phyloP scores from a whole-genome alignment of 495 filamentous ascomycete genomes.

The Podospora didyma region DNA sequence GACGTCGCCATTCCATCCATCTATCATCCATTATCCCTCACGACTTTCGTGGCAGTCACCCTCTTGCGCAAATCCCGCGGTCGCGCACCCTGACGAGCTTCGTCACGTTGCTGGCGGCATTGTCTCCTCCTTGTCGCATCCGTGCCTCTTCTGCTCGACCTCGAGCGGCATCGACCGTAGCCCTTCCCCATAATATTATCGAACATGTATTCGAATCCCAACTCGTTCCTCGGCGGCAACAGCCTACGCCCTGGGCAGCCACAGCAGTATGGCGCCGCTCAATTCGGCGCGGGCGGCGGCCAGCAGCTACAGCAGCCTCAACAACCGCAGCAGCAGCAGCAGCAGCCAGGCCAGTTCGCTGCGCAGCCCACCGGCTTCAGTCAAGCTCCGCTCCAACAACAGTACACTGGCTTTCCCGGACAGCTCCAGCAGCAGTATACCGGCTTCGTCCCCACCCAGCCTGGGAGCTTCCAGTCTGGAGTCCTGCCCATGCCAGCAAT shows the following conservation, averaged over 20 bases:
- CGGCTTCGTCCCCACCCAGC: constrained; percentile 49
- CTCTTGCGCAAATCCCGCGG: no score
- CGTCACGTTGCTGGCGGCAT: not conserved
- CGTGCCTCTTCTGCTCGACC: not conserved
- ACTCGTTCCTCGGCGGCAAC: constrained; percentile 76
- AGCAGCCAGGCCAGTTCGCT: constrained; percentile 56
- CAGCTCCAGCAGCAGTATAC: constrained; percentile 57
- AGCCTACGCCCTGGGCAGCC: constrained; percentile 67
- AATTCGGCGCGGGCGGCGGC: constrained; percentile 38
- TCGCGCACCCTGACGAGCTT: no score
- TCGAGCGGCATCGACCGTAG: not conserved
- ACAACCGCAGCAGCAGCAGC: constrained; percentile 60
- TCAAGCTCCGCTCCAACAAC: constrained; percentile 59
- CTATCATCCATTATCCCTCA: not conserved
- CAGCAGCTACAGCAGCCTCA: constrained; percentile 52
- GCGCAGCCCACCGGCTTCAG: constrained; percentile 57
- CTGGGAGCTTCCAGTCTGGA: constrained; percentile 35
- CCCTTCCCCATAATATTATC: constrained; percentile 2
- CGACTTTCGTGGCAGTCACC: no score
- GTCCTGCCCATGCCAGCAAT: constrained; percentile 54
- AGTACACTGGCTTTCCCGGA: constrained; percentile 53
- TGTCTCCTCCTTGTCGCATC: not conserved
- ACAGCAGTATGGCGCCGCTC: constrained; percentile 52
- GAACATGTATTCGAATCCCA: constrained; percentile 84
- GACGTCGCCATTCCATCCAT: not conserved